phyloP scores from a whole-genome alignment of 163 green algal species.

The Scenedesmus sp. region DNA sequence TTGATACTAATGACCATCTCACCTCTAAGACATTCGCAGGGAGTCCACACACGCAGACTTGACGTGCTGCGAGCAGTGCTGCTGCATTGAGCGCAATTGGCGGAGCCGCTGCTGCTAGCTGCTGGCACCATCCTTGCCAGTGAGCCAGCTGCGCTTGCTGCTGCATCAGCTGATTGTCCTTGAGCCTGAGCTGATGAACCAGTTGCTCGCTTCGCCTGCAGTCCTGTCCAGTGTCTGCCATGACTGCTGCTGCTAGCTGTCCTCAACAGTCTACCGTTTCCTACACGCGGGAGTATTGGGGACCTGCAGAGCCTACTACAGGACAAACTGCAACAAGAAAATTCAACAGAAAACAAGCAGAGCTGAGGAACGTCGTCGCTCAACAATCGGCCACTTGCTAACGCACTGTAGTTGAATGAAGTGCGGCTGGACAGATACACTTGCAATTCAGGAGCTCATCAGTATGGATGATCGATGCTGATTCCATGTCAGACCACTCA shows the following conservation, averaged over 20 bases:
- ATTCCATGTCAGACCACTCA: not conserved
- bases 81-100: not conserved
- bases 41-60: not conserved
- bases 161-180: constrained; percentile 14
- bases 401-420: not conserved
- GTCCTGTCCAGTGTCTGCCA: constrained; percentile 29
- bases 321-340: not conserved
- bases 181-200: not conserved
- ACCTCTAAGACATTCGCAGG: not conserved
- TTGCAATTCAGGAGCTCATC: not conserved
- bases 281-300: not conserved
- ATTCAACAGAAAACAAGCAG: not conserved
- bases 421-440: not conserved
- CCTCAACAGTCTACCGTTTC: constrained; percentile 8
- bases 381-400: constrained; percentile 1
- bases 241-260: constrained; percentile 16
- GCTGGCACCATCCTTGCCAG: constrained; percentile 8
- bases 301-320: not conserved
- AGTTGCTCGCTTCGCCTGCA: not conserved
- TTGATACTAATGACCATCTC: not conserved
- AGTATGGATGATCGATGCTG: not conserved
- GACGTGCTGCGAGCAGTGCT: not conserved
- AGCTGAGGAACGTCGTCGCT: not conserved
- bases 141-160: constrained; percentile 18
- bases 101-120: not conserved